A percentile compares a stretch with the other conserved stretches of the same genome.
Evolutionary conservation across 192 early-diverging fungal species (phyloP).

Genomic region (Coemansia sp.): DNA sequence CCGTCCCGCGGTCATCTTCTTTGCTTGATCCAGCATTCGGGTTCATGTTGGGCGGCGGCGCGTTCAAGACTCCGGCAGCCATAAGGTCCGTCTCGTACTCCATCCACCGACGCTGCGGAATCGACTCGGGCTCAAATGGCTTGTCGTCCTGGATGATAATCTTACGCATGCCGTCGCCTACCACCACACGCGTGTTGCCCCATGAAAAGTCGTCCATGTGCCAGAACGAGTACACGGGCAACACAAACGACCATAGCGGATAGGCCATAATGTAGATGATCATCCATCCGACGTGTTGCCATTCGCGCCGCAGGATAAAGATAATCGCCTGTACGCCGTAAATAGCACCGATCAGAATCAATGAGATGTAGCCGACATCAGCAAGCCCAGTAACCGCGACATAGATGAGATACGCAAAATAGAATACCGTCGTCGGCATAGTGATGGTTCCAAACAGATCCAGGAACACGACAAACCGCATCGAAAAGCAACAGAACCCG

Average conservation of each 20-base stretch:
- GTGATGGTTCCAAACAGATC: slow-evolving; percentile 83
- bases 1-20: slow-evolving; percentile 27
- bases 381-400: slow-evolving; percentile 59
- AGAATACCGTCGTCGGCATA: slow-evolving; percentile 76
- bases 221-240: slow-evolving; percentile 72
- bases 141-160: slow-evolving; percentile 70
- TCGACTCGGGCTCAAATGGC: slow-evolving; percentile 81
- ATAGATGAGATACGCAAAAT: slow-evolving; percentile 76
- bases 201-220: not conserved
- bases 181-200: slow-evolving; percentile 11
- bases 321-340: not conserved
- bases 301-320: not conserved
- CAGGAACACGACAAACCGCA: slow-evolving; percentile 94
- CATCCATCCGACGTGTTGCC: slow-evolving; percentile 83
- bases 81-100: slow-evolving; percentile 78
- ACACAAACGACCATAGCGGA: slow-evolving; percentile 88
- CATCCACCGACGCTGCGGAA: slow-evolving; percentile 84
- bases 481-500: slow-evolving; percentile 64
- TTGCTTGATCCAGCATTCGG: slow-evolving; percentile 21
- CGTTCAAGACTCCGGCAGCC: slow-evolving; percentile 31
- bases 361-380: slow-evolving; percentile 22
- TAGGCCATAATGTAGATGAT: slow-evolving; percentile 86
- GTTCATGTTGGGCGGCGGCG: slow-evolving; percentile 57
- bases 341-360: not conserved
- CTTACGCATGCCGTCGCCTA: slow-evolving; percentile 69